Evolutionary conservation across 2,329 filamentous ascomycete species (phyloP), one percentile per base, ranked within the genome.

Genomic region (Volutella citrinella): DNA sequence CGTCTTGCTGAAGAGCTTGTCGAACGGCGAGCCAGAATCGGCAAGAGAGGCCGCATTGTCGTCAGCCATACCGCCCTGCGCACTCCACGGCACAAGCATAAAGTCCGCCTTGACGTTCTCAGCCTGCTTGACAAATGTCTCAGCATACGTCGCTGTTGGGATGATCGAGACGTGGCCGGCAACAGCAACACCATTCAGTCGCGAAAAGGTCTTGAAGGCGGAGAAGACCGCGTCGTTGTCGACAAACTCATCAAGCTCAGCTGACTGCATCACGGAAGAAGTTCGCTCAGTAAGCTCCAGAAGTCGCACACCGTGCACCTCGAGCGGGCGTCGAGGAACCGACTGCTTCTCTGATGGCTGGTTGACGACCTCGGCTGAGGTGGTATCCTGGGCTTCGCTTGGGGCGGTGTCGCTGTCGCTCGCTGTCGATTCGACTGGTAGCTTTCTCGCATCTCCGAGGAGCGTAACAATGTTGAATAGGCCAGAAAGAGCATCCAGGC

Each of bases 191-290:
- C 90, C 87, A 55, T 93, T 81, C 24, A 95, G 77, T 43, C 85
- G 84, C 2, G 87, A 88, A 49, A 96, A 90, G 0, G 88, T 87
- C 29, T 86, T 80, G 72, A 96, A 96, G 1, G 87, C 86, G 56
- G 95, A 95, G 34, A 96, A 80, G 5, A 97, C 82, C 0, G 91
- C 88, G 52, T 97, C 91, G 51, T 77, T 74, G 7, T 76, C 70
- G 17, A 77, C 76, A 41, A 80, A 75, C 30, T 93, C 87, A 23
- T 89, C 84, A 4, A 83, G 73, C 54, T 94, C 88, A 0, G 88
- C 83, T 10, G 95, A 87, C 50, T 87, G 84, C 91, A 97, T 97
- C 50, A 96, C 91, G 13, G 89, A 90, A 1, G 91, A 96, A 25
- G 87, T 85, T 73, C 91, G 88, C 51, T 96, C 90, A 0, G 87